Base-by-base conservation (phyloP, 1,284 basidiomycete species). In the Bondarzewia mesenterica region DNA sequence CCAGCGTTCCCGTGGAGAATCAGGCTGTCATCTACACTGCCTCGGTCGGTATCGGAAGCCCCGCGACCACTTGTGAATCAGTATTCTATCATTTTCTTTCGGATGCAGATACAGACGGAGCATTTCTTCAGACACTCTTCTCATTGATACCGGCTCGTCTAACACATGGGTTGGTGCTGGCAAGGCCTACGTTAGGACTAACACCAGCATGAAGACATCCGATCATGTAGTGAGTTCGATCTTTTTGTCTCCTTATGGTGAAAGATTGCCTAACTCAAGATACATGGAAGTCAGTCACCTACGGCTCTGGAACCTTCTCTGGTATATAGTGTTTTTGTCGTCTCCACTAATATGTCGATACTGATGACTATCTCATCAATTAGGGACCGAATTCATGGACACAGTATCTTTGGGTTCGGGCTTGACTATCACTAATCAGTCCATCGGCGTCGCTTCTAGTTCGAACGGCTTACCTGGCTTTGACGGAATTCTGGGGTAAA, bases 141-240 rank as follows among this genome's bases (percentile, higher is more conserved):
- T 67, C 26, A 41, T 56, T 16, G 54, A 56, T 22, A 54, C 54
- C 50, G 65, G 64, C 10, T 65, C 63, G 44, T 80, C 80, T 29
- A 82, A 82, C 67, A 85, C 80, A 12, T 85, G 83, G 82, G 66
- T 85, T 40, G 81, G 82, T 26, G 77, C 82, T 26, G 57, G 42
- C n/a, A 66, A 54, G 22, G 7, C 63, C 2, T 85, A 77, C 55
- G 61, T 60, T n/a, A 50, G 52, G 51, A 82, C 80, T 1, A 69
- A 66, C 49, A 74, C 78, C 26, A 78, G 74, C 47, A 50, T 49
- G 8, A 53, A 63, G 47, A 66, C 65, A 3, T 46, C 47, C 1
- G 51, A 65, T 47, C 23, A 51, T n/a, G 62, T 70, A 39, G 80
- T 82, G 65, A 47, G 72, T 63, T 26, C 32, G 36, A 25, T 12